Conservation (phyloP, 768 basidiomycete genomes). For the Termitomyces sp. region DNA sequence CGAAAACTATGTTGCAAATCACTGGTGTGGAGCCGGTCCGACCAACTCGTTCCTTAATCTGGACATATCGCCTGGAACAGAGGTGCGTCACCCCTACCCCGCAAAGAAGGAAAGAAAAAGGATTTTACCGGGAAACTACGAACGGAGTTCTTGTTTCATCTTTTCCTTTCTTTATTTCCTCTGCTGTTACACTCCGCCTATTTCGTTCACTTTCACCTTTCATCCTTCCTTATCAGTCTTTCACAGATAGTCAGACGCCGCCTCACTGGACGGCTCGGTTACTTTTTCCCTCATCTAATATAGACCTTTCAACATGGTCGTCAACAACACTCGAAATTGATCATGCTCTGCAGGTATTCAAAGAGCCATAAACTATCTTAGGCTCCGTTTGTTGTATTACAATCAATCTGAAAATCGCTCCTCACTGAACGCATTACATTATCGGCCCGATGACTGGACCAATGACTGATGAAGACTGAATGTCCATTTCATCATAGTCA, state of each 20-base stretch:
- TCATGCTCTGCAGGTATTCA: background rate
- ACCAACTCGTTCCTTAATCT: too few species aligned
- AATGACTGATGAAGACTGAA: background rate
- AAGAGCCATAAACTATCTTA: background rate
- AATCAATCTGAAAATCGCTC: background rate
- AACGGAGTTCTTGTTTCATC: background rate
- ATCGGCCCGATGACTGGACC: background rate
- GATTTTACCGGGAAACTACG: background rate
- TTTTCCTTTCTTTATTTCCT: background rate
- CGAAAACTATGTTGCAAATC: background rate
- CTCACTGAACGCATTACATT: background rate
- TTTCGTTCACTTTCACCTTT: background rate
- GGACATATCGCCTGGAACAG: background rate
- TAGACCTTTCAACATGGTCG: background rate
- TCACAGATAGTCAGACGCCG: background rate
- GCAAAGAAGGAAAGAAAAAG: background rate
- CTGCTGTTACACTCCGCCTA: background rate
- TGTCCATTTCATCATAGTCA: background rate
- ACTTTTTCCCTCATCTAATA: background rate
- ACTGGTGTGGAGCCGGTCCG: background rate
- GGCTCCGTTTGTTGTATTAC: background rate
- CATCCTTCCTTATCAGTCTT: background rate
- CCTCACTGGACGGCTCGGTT: background rate
- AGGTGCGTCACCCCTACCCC: background rate
- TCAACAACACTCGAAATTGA: background rate